Evolutionary conservation across 768 basidiomycete species (phyloP).

Genomic region (Pluteus cervinus): DNA sequence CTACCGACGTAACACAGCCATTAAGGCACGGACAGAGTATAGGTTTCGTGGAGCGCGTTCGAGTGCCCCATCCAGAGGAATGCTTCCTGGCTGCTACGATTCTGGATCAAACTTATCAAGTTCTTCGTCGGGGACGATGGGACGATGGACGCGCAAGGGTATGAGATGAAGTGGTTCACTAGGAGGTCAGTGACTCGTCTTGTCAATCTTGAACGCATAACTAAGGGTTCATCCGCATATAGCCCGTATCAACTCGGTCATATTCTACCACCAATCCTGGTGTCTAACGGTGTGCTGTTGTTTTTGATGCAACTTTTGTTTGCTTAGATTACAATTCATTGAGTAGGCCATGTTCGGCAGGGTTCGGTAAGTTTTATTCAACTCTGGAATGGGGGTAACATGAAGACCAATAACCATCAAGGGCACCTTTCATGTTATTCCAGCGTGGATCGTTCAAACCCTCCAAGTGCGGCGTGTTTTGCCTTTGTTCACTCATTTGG

Average conservation of each 20-base stretch:
- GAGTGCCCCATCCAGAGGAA: not conserved
- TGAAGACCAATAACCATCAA: constrained; percentile 13
- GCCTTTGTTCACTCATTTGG: not conserved
- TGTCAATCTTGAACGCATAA: not conserved
- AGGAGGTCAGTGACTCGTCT: constrained; percentile 38
- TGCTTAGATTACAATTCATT: constrained; percentile 22
- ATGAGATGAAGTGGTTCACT: constrained; percentile 74
- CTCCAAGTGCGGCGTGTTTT: constrained; percentile 40
- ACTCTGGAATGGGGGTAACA: not conserved
- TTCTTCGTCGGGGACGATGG: constrained; percentile 80
- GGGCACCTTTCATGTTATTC: constrained; percentile 71
- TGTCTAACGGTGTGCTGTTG: constrained; percentile 38
- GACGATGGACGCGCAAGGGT: constrained; percentile 54
- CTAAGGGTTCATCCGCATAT: constrained; percentile 1
- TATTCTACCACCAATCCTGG: constrained; percentile 77
- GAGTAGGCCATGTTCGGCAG: constrained; percentile 81
- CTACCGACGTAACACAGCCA: too few species aligned
- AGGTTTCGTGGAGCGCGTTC: constrained; percentile 12
- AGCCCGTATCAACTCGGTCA: constrained; percentile 68
- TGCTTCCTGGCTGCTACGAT: too few species aligned
- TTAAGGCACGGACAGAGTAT: too few species aligned
- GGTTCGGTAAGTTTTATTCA: constrained; percentile 50
- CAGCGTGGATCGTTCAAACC: constrained; percentile 72
- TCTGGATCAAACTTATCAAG: constrained; percentile 76
- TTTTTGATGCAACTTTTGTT: not conserved